A percentile compares a stretch with the other conserved stretches of the same genome.
These are phyloP conservation scores for Talaromyces sp. DNA, from an alignment of 2,329 filamentous ascomycete species.

Conservation along the genomic window DNA sequence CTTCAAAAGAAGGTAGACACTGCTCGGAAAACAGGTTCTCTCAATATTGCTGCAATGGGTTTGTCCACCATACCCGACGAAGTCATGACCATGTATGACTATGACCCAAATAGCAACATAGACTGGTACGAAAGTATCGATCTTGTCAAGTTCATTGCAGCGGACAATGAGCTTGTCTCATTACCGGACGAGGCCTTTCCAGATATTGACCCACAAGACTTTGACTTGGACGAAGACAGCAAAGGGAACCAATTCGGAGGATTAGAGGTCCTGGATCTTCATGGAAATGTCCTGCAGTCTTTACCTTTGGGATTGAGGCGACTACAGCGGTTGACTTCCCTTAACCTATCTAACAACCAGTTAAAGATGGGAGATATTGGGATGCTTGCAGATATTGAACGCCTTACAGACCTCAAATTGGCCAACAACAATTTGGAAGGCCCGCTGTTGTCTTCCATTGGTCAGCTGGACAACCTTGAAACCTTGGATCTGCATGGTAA, in stretches of 20 bases:
- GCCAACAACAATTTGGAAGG: constrained; percentile 72
- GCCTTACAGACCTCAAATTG: constrained; percentile 73
- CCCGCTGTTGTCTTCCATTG: constrained; percentile 58
- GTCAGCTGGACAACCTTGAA: constrained; percentile 64
- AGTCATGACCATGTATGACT: constrained; percentile 85
- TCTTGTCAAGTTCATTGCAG: constrained; percentile 73
- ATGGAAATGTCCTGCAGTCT: constrained; percentile 70
- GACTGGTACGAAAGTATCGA: constrained; percentile 93
- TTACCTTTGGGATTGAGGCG: constrained; percentile 72
- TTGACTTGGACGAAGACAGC: constrained; percentile 60
- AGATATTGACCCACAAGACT: constrained; percentile 54
- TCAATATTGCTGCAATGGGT: constrained; percentile 84
- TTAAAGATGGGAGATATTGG: constrained; percentile 68
- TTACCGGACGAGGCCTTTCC: constrained; percentile 75
- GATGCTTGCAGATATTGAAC: constrained; percentile 65
- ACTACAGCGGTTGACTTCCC: constrained; percentile 66
- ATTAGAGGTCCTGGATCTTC: constrained; percentile 75
- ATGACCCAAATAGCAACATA: constrained; percentile 59
- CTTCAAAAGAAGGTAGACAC: constrained; percentile 66
- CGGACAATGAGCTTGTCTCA: constrained; percentile 78
- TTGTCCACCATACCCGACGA: constrained; percentile 74
- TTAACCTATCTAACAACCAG: constrained; percentile 83
- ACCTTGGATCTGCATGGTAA: constrained; percentile 78
- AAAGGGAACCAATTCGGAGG: constrained; percentile 74
- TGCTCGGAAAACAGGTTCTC: constrained; percentile 69